Base-by-base conservation (phyloP, 2,329 filamentous ascomycete species). In the Karstenula rhodostoma region DNA sequence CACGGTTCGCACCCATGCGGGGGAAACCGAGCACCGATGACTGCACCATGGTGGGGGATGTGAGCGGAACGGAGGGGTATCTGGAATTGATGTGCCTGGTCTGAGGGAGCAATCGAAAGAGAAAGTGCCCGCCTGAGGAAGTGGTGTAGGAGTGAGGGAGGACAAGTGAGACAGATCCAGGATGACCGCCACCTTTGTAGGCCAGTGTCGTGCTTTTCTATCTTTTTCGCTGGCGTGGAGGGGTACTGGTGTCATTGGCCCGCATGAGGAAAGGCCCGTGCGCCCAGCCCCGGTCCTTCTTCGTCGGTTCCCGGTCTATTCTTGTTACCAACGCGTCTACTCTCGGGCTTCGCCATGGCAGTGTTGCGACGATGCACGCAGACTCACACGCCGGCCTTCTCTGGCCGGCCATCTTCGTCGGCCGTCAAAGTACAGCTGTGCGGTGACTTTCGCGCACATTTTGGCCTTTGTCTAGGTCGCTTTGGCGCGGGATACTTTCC, bases 1-100 rank as follows among this genome's bases (percentile, higher is more conserved):
- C 95, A 89, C 95, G 93, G 84, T 96, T 92, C 77, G 88, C 91
- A 84, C 95, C 95, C 92, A 98, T 97, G 80, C 95, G 94, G 82
- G 95, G 95, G 89, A 99, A 99, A 85, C 95, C 95, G 82, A 99
- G 90, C 82, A 99, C 87, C 73, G 95, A 87, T 69, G 82, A 84
- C 69, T 83, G 80, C 59, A 84, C 82, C 82, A 84, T 84, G 60
- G 61, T 71, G 60, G 51, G 53, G 67, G 64, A 63, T 67, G 61
- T 63, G 50, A 42, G 50, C 25, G 56, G 42, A 56, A 54, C 57
- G 61, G 54, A 59, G 62, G 62, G 22, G 55, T 62, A 60, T 57
- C 37, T 43, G 51, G 56, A 56, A 44, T 33, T 52, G 29, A 19
- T 15, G 57, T 25, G 56, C n/a, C 52, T 50, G 59, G 50, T 50